Base-by-base conservation (phyloP, 2,329 filamentous ascomycete genomes). In the Esteya vermicola region DNA sequence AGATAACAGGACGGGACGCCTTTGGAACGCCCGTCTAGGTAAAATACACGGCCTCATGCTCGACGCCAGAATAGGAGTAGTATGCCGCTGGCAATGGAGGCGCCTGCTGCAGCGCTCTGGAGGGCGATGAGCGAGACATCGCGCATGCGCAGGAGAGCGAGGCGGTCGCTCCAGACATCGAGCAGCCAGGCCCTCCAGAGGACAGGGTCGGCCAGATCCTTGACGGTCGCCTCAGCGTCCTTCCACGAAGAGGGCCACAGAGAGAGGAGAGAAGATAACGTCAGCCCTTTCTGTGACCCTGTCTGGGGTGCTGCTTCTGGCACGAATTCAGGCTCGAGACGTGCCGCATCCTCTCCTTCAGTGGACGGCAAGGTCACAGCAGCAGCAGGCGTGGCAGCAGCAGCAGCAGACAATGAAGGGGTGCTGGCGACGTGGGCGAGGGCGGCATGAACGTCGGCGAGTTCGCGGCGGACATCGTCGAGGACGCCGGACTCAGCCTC, bases 71-170 rank as follows among this genome's bases (percentile, higher is more conserved):
- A 21, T 0, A 42, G 34, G 7, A 48, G n/a, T 6, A 40, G 16
- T 5, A 48, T 16, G 6, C 35, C 19, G n/a, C 36, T 41, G 22
- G 41, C 43, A 6, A 48, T 7, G 4, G 36, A 35, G 10, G 76
- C 80, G n/a, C 82, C 81, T 0, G 74, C 69, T 22, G 73, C 66
- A 8, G 72, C 75, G 40, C 80, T 72, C 57, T 86, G 74, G 27
- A 85, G 59, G 36, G 72, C 78, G 48, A 83, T 62, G n/a, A 79
- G 58, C 3, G 81, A 84, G 25, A 81, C 61, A 50, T 88, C 81
- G 39, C 73, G 70, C 64, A 83, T 82, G 33, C 72, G 71, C 45
- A 85, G 51, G 36, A 69, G 63, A 51, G 85, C 62, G 45, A 60
- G 61, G 48, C 75, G 66, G 41, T 85, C 75, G 57, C 80, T 84